Conservation (phyloP, 2,329 filamentous ascomycete genomes). For the Claviceps paspali region DNA sequence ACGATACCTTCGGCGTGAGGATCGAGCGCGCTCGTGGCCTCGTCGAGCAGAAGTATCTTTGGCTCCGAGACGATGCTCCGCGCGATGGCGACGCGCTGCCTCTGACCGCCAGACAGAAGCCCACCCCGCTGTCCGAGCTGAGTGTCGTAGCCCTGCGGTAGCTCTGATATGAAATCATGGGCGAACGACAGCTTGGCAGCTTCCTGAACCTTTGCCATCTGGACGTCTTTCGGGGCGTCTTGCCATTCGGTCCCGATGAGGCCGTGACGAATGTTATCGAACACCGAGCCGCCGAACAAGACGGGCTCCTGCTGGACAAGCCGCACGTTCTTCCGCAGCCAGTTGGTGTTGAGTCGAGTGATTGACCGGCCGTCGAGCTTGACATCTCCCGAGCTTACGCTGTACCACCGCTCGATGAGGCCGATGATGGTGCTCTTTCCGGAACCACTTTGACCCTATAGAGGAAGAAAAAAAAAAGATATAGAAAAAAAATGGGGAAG, state of each 20-base stretch:
- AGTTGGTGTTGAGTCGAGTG: not conserved
- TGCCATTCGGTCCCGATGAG: conserved; percentile 27
- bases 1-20: conserved; percentile 87
- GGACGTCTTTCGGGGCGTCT: conserved; percentile 22
- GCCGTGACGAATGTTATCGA: conserved; percentile 38
- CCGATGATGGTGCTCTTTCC: conserved; percentile 45
- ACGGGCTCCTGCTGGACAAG: conserved; percentile 21
- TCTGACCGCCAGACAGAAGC: conserved; percentile 30
- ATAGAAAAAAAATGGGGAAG: not conserved
- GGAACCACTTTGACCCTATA: conserved; percentile 24
- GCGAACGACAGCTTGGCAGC: conserved; percentile 35
- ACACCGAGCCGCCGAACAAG: conserved; percentile 33
- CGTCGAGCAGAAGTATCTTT: conserved; percentile 83
- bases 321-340: not conserved
- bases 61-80: conserved; percentile 55
- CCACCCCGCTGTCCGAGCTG: conserved; percentile 47
- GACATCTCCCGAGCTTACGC: conserved; percentile 29
- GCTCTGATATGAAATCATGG: conserved; percentile 31
- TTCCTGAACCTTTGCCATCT: conserved; percentile 26
- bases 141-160: conserved; percentile 35
- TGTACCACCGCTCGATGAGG: conserved; percentile 45
- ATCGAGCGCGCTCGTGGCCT: conserved; percentile 82
- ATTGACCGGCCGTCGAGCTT: conserved; percentile 22
- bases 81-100: conserved; percentile 8
- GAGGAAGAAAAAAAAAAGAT: not conserved